Conservation (phyloP, 257 asterid genomes). For the Petrea volubilis region DNA sequence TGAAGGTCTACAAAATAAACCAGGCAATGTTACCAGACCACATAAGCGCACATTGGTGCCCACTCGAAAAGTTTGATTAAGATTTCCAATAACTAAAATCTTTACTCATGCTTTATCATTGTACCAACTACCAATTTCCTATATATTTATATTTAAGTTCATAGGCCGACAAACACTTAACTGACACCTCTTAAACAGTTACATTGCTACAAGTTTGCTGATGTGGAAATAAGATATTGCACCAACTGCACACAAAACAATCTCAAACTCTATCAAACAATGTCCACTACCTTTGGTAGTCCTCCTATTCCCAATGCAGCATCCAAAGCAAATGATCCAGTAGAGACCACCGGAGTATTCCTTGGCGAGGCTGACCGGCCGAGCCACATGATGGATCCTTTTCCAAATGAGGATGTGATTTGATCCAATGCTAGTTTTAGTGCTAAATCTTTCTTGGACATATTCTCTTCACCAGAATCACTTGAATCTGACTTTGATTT, state of each 20-base stretch:
- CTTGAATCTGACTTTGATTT: constrained; percentile 66
- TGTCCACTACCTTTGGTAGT: constrained; percentile 68
- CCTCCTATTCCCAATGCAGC: constrained; percentile 90
- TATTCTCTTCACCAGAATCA: constrained; percentile 85
- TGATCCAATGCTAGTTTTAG: constrained; percentile 85
- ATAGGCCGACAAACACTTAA: background rate
- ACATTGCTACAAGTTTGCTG: background rate
- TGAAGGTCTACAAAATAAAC: background rate
- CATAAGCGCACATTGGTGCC: background rate
- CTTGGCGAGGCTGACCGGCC: constrained; percentile 62
- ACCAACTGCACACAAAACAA: background rate
- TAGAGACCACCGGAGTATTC: constrained; percentile 82
- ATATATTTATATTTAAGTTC: background rate
- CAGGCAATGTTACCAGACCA: background rate
- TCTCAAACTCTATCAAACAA: background rate
- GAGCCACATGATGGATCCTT: constrained; percentile 98
- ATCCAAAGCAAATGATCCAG: constrained; percentile 90
- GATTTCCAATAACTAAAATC: constrained; percentile 5
- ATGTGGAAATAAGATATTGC: background rate
- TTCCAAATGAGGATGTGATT: constrained; percentile 77
- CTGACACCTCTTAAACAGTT: background rate
- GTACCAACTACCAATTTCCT: constrained; percentile 2
- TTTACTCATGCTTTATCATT: background rate
- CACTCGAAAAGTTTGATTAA: background rate
- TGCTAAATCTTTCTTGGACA: constrained; percentile 95